A percentile compares a stretch with the other conserved stretches of the same genome.
These are phyloP conservation scores for Thinopyrum elongatum DNA, from an alignment of 176 grass and related monocot genomes.

Conservation along the genomic window DNA sequence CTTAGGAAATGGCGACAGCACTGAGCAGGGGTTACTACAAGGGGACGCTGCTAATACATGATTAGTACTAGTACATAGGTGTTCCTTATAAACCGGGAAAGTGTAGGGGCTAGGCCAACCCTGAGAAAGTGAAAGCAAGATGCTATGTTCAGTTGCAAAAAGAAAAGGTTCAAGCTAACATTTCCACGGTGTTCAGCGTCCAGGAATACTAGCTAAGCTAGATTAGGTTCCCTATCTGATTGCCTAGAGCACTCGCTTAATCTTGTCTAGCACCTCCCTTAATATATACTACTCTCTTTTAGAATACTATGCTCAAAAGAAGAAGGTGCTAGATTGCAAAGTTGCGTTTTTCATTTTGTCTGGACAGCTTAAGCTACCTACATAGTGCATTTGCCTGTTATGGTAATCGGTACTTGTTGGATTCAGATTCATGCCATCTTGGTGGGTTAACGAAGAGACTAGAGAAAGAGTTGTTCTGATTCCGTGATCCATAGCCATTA, in stretches of 20 bases:
- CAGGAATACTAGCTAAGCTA: background rate
- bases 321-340: background rate
- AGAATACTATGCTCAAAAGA: background rate
- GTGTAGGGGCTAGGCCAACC: slow-evolving; percentile 27
- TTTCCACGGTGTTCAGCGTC: slow-evolving; percentile 10
- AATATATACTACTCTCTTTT: background rate
- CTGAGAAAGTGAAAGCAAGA: slow-evolving; percentile 39
- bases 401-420: background rate
- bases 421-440: too few species aligned
- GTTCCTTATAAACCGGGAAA: slow-evolving; percentile 46
- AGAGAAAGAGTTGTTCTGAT: too few species aligned
- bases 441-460: too few species aligned
- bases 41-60: too few species aligned
- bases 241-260: slow-evolving; percentile 32
- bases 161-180: slow-evolving; percentile 7
- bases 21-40: too few species aligned
- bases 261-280: background rate
- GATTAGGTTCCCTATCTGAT: slow-evolving; percentile 21
- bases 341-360: too few species aligned
- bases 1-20: background rate
- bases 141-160: slow-evolving; percentile 26
- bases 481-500: too few species aligned
- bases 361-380: background rate
- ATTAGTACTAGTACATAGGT: slow-evolving; percentile 15
- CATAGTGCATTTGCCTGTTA: background rate